Evolutionary conservation across 2,329 filamentous ascomycete species (phyloP).

Genomic region (Aureobasidium subglaciale): DNA sequence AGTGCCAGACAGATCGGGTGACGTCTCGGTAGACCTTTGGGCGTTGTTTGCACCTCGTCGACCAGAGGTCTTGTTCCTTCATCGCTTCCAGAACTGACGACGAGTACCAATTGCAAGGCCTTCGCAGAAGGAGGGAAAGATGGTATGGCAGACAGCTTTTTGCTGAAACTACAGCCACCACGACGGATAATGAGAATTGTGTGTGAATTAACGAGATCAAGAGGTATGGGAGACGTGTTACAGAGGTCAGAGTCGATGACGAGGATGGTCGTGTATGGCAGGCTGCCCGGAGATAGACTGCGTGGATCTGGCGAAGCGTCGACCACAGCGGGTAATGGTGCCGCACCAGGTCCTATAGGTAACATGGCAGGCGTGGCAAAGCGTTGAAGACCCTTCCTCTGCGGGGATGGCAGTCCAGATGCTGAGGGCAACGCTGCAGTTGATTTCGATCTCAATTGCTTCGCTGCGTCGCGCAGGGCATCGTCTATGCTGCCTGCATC

Average conservation of each 20-base stretch:
- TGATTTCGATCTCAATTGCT: conserved; percentile 15
- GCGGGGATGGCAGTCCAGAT: neutral
- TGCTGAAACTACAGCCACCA: conserved; percentile 75
- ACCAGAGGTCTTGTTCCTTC: conserved; percentile 60
- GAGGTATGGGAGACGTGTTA: conserved; percentile 39
- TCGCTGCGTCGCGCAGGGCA: conserved; percentile 15
- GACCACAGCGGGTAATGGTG: conserved; percentile 50
- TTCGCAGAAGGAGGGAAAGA: conserved; percentile 51
- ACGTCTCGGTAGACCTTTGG: conserved; percentile 59
- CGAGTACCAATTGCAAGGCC: conserved; percentile 71
- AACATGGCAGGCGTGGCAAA: conserved; percentile 43
- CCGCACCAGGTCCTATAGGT: conserved; percentile 57
- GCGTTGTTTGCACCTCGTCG: conserved; percentile 65
- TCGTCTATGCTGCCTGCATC: conserved; percentile 12
- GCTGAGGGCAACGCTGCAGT: conserved; percentile 21
- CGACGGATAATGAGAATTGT: conserved; percentile 77
- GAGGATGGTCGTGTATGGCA: conserved; percentile 43
- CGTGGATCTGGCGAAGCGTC: conserved; percentile 38
- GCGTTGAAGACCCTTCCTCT: conserved; percentile 23
- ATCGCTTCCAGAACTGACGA: conserved; percentile 56
- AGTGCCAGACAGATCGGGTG: conserved; percentile 78
- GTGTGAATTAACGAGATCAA: conserved; percentile 47
- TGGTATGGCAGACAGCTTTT: conserved; percentile 81
- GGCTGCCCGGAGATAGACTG: conserved; percentile 30
- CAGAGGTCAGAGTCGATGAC: conserved; percentile 68